A percentile compares a stretch with the other conserved stretches of the same genome.
Evolutionary conservation across 1,139 yeast genomes (phyloP).

Genomic region (Magnusiomyces fungicola): DNA sequence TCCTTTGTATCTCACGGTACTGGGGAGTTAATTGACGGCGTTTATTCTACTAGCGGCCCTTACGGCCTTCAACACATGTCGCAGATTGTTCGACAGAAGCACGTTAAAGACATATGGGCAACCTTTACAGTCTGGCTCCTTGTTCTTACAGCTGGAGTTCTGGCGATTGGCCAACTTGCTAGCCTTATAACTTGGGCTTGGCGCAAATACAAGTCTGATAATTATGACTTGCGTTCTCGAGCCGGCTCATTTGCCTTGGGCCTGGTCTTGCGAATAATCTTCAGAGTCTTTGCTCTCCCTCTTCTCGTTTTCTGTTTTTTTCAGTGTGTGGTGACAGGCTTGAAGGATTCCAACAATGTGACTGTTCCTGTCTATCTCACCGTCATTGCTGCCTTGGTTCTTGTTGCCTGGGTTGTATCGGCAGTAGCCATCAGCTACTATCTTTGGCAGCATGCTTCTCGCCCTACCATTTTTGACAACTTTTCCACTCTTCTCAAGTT

Average conservation of each 20-base stretch:
- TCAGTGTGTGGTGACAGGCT: constrained; percentile 26
- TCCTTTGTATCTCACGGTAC: constrained; percentile 21
- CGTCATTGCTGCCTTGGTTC: constrained; percentile 27
- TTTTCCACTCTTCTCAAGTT: constrained; percentile 25
- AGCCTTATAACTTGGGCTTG: constrained; percentile 17
- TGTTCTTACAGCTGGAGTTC: constrained; percentile 19
- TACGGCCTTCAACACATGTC: constrained; percentile 29
- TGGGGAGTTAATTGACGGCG: constrained; percentile 20
- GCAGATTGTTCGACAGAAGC: constrained; percentile 23
- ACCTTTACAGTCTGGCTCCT: constrained; percentile 31
- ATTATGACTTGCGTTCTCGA: constrained; percentile 17
- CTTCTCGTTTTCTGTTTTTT: constrained; percentile 28
- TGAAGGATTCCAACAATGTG: background rate
- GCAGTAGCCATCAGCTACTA: constrained; percentile 20
- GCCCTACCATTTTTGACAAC: constrained; percentile 24
- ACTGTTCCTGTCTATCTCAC: constrained; percentile 18
- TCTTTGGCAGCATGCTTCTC: constrained; percentile 18
- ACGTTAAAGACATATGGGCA: constrained; percentile 31
- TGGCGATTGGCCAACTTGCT: constrained; percentile 13
- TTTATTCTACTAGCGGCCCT: constrained; percentile 21
- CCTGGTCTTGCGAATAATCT: constrained; percentile 23
- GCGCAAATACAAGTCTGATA: constrained; percentile 15
- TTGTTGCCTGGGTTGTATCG: constrained; percentile 25
- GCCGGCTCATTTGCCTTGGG: constrained; percentile 25
- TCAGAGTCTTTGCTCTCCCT: constrained; percentile 29